Conservation (phyloP, 495 filamentous ascomycete genomes). For the Neurospora sp. region DNA sequence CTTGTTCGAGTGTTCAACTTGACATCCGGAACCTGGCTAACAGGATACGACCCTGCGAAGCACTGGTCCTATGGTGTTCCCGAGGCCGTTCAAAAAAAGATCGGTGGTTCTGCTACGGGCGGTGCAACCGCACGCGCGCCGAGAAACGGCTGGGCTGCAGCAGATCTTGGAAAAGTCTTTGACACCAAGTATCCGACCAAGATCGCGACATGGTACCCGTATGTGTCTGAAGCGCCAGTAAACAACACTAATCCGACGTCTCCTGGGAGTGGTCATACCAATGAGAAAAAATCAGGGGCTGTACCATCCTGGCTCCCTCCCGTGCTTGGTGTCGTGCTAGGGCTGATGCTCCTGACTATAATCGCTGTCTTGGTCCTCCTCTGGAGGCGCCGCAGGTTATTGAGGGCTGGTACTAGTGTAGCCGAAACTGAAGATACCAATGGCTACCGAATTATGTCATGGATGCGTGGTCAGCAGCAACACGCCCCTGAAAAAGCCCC, state of each 20-base stretch:
- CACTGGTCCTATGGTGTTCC: too few species aligned
- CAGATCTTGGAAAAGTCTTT: constrained; percentile 44
- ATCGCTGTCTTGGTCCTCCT: constrained; percentile 43
- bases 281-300: too few species aligned
- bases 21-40: constrained; percentile 45
- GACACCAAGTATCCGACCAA: constrained; percentile 44
- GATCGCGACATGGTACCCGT: constrained; percentile 52
- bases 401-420: constrained; percentile 25
- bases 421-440: constrained; percentile 36
- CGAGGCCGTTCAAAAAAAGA: constrained; percentile 39
- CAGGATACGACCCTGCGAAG: constrained; percentile 54
- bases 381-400: constrained; percentile 39
- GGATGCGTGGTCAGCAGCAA: constrained; percentile 31
- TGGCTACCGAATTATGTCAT: constrained; percentile 29
- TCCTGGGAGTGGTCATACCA: too few species aligned
- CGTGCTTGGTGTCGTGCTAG: constrained; percentile 56
- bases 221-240: constrained; percentile 22
- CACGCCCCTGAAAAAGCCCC: constrained; percentile 29
- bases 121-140: constrained; percentile 45
- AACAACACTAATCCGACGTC: too few species aligned
- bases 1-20: too few species aligned
- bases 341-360: constrained; percentile 48
- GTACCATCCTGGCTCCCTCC: constrained; percentile 53
- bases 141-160: constrained; percentile 37
- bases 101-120: constrained; percentile 53